phyloP scores from a whole-genome alignment of 306 rosid genomes.

The Neltuma alba region DNA sequence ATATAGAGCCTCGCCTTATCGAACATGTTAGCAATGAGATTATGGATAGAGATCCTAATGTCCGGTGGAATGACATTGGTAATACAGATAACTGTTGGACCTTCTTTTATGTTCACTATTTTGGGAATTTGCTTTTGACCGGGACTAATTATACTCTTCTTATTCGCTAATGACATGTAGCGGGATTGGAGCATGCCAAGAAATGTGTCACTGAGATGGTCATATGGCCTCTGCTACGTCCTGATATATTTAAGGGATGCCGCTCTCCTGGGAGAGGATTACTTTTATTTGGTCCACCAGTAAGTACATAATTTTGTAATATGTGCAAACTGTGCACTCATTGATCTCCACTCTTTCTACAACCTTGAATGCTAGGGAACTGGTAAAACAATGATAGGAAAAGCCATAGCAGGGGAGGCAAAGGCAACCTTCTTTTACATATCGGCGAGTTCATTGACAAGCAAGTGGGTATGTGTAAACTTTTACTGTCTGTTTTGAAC shows the following conservation, averaged over 20 bases:
- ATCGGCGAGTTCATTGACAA: conserved; percentile 92
- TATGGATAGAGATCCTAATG: conserved; percentile 95
- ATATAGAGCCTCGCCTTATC: conserved; percentile 94
- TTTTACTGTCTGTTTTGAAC: conserved; percentile 19
- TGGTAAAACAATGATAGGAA: conserved; percentile 98
- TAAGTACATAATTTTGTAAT: conserved; percentile 51
- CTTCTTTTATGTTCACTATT: conserved; percentile 33
- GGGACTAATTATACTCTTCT: conserved; percentile 31
- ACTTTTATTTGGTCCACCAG: conserved; percentile 98
- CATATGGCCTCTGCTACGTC: conserved; percentile 83
- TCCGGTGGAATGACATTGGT: conserved; percentile 88
- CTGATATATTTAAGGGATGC: conserved; percentile 89
- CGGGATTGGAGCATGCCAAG: conserved; percentile 91
- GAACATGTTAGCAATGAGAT: conserved; percentile 97
- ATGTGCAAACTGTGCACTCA: conserved; percentile 21
- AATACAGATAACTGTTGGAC: conserved; percentile 34
- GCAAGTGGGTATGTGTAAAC: conserved; percentile 86
- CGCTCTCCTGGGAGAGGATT: conserved; percentile 97
- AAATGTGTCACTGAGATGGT: conserved; percentile 91
- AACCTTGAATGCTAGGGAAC: conserved; percentile 72
- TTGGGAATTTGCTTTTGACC: conserved; percentile 17
- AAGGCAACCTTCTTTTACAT: conserved; percentile 97
- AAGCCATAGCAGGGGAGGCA: conserved; percentile 99
- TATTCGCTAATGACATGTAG: conserved; percentile 46
- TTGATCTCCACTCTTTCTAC: conserved; percentile 31